A percentile compares a stretch with the other conserved stretches of the same genome.
These are phyloP conservation scores for Starmera amethionina DNA, from an alignment of 805 yeast species.

Conservation along the genomic window DNA sequence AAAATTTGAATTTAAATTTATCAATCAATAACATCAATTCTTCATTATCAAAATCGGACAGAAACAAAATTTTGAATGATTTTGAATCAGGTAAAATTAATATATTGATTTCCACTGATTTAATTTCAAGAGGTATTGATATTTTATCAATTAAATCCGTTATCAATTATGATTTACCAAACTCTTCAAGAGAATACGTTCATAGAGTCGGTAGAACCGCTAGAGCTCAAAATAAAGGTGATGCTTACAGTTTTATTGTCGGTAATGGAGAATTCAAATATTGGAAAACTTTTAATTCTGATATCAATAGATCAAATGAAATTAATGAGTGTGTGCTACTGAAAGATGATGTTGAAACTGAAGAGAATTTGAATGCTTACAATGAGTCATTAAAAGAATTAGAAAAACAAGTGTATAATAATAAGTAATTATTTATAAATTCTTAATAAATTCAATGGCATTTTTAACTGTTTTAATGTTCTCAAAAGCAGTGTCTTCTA, in stretches of 20 bases:
- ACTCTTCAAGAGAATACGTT: conserved; percentile 82
- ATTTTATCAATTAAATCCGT: conserved; percentile 61
- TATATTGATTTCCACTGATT: conserved; percentile 71
- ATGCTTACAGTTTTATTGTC: conserved; percentile 60
- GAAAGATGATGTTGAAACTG: conserved; percentile 9
- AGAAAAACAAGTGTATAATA: conserved; percentile 29
- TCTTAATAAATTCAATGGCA: conserved; percentile 65
- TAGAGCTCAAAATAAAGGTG: conserved; percentile 76
- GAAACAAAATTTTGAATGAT: conserved; percentile 46
- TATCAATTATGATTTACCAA: conserved; percentile 84
- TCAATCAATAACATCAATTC: conserved; percentile 44
- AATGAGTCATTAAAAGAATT: conserved; percentile 32
- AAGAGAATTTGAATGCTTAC: conserved; percentile 30
- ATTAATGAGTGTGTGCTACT: conserved; percentile 24
- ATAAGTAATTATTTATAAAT: conserved; percentile 1
- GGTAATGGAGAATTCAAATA: conserved; percentile 68
- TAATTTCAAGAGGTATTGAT: conserved; percentile 94
- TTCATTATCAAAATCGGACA: conserved; percentile 40
- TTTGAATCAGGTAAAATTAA: conserved; percentile 47
- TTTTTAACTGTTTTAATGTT: conserved; percentile 80
- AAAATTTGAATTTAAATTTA: conserved; percentile 9
- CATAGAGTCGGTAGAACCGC: conserved; percentile 98
- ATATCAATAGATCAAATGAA: conserved; percentile 38
- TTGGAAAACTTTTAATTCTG: conserved; percentile 45
- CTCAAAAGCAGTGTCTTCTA: conserved; percentile 79